Evolutionary conservation across 106 monocot species (phyloP).

Genomic region (Dactylorhiza incarnata): DNA sequence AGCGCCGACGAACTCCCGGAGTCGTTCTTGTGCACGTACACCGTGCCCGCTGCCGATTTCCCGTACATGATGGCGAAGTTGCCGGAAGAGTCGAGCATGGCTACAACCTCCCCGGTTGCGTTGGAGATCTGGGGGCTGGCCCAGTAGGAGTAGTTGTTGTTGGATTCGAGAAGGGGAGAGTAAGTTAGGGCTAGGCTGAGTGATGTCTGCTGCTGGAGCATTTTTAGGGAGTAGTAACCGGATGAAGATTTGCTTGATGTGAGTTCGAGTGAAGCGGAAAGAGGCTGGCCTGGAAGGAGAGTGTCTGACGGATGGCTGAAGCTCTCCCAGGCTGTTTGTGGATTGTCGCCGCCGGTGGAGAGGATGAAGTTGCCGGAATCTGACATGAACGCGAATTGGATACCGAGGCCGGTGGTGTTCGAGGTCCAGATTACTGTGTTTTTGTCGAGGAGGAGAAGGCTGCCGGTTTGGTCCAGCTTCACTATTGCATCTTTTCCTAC

Average conservation of each 20-base stretch:
- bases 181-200: constrained; percentile 34
- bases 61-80: constrained; percentile 35
- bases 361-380: constrained; percentile 34
- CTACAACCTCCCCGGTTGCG: constrained; percentile 31
- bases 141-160: constrained; percentile 38
- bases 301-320: constrained; percentile 36
- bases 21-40: constrained; percentile 46
- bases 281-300: constrained; percentile 31
- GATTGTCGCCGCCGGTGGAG: background rate
- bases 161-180: background rate
- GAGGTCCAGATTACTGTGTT: constrained; percentile 19
- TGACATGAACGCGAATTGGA: constrained; percentile 16
- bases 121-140: constrained; percentile 40
- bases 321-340: constrained; percentile 28
- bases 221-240: constrained; percentile 35
- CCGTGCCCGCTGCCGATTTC: constrained; percentile 15
- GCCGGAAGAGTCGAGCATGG: constrained; percentile 19
- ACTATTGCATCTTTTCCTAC: constrained; percentile 19
- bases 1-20: constrained; percentile 7
- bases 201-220: constrained; percentile 41
- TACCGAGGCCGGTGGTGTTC: constrained; percentile 12
- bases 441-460: constrained; percentile 16
- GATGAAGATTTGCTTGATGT: constrained; percentile 14
- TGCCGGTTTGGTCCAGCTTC: constrained; percentile 17
- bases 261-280: constrained; percentile 22